These are phyloP conservation scores for Lophium mytilinum DNA, from an alignment of 495 filamentous ascomycete genomes.

Conservation along the genomic window DNA sequence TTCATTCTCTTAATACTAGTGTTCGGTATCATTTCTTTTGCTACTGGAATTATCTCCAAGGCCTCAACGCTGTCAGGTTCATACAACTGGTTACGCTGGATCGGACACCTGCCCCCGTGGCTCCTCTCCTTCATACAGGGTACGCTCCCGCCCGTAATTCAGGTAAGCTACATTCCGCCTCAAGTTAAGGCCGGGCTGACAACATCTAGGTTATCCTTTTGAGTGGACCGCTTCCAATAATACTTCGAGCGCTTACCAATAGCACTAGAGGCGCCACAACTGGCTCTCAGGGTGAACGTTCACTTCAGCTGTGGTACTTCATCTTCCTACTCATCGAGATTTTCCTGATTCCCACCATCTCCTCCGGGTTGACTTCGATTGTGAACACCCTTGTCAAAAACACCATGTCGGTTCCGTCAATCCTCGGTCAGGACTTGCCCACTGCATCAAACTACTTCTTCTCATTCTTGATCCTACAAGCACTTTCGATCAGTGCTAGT, in stretches of 20 bases:
- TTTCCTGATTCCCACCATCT: conserved; percentile 85
- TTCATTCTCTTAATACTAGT: conserved; percentile 69
- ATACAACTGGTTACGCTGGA: conserved; percentile 63
- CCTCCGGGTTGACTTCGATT: conserved; percentile 63
- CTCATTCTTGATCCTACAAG: conserved; percentile 94
- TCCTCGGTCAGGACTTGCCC: conserved; percentile 75
- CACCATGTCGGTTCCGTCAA: conserved; percentile 41
- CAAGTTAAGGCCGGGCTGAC: no score
- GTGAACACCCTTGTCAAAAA: conserved; percentile 56
- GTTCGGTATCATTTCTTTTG: conserved; percentile 86
- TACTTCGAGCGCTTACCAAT: conserved; percentile 64
- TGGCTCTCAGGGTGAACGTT: conserved; percentile 59
- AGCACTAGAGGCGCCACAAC: conserved; percentile 79
- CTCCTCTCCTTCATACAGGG: conserved; percentile 71
- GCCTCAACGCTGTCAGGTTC: conserved; percentile 55
- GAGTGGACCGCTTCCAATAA: conserved; percentile 61
- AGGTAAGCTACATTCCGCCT: no score
- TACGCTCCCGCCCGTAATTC: conserved; percentile 68
- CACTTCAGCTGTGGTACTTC: conserved; percentile 89
- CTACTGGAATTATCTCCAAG: conserved; percentile 76
- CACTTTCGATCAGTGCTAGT: conserved; percentile 80
- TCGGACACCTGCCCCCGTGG: conserved; percentile 52
- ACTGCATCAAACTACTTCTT: conserved; percentile 95
- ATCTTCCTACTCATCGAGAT: conserved; percentile 90
- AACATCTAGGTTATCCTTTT: conserved; percentile 78